phyloP scores from a whole-genome alignment of 306 rosid genomes.

The Fragaria vesca region DNA sequence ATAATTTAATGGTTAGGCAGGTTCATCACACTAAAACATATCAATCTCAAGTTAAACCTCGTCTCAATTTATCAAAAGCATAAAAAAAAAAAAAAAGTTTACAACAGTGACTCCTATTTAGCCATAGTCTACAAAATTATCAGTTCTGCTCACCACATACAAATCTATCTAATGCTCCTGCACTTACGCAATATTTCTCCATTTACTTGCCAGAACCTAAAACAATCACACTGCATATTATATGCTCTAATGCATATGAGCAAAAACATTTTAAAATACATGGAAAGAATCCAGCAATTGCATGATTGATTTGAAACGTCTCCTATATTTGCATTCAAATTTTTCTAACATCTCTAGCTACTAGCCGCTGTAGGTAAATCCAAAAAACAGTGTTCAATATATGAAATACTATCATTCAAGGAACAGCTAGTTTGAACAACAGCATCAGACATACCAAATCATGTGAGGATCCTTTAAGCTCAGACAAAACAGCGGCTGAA shows the following conservation, averaged over 20 bases:
- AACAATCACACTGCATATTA: background rate
- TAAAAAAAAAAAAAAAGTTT: background rate
- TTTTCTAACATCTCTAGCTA: background rate
- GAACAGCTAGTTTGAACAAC: background rate
- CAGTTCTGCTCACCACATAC: no score
- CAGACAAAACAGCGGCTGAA: conserved; percentile 79
- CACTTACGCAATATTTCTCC: background rate
- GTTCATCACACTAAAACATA: background rate
- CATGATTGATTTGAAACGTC: background rate
- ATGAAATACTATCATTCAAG: background rate
- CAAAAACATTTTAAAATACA: background rate
- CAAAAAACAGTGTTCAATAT: background rate
- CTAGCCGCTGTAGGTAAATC: background rate
- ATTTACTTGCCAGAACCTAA: background rate
- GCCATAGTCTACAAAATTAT: background rate
- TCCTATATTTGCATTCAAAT: background rate
- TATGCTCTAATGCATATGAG: no score
- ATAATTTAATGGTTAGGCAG: background rate
- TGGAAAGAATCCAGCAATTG: background rate
- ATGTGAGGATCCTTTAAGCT: conserved; percentile 84
- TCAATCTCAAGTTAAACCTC: background rate
- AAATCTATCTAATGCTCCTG: background rate
- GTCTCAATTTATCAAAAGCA: background rate
- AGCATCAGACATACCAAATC: conserved; percentile 66
- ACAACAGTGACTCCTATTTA: background rate